Evolutionary conservation across 306 rosid species (phyloP), one percentile per base, ranked within the genome.

Genomic region (Cicer bijugum): DNA sequence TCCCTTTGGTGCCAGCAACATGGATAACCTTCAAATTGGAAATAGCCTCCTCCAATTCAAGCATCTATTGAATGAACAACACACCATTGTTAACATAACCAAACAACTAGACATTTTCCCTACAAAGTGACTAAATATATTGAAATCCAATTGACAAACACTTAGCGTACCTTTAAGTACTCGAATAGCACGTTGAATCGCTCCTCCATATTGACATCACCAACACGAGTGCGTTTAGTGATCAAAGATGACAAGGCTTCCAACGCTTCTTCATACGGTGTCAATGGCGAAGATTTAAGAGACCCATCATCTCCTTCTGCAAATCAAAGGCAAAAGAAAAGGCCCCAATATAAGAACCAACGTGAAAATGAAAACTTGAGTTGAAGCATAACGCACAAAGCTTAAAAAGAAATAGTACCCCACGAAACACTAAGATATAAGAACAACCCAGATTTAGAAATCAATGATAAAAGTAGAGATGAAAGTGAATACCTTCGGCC

Each of bases 1-100:
- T 94, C 63, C 98, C 97, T 83, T 94, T 94, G 76, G 97, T 94
- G 15, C 98, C 98, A 81, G 98, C 98, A 47, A 91, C 96, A 76
- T 94, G 98, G 71, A 94, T 89, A 68, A 94, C 66, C 92, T 94
- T 94, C 97, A 94, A 77, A 71, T 82, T 60, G 1, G 89, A 85
- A 81, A 91, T 86, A 9, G 90, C 70, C 84, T 91, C 97, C 76
- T 93, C 97, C 77, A 93, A 86, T 58, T 93, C 98, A 46, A 93
- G 89, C 46, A 91, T 91, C 98, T 94, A 59, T 8, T 19, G 46
- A 28, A 75, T 51, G 46, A 78, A 71, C 11, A 1, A 53, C 43
- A 47, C 61, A 9, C 75, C 51, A 73, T 23, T 75, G 14, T 71
- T 33, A 20, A 46, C 66, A 70, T 69, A 55, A 71, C 63, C 16